Conservation (phyloP, 306 rosid species). For the Dryas alaskensis region DNA sequence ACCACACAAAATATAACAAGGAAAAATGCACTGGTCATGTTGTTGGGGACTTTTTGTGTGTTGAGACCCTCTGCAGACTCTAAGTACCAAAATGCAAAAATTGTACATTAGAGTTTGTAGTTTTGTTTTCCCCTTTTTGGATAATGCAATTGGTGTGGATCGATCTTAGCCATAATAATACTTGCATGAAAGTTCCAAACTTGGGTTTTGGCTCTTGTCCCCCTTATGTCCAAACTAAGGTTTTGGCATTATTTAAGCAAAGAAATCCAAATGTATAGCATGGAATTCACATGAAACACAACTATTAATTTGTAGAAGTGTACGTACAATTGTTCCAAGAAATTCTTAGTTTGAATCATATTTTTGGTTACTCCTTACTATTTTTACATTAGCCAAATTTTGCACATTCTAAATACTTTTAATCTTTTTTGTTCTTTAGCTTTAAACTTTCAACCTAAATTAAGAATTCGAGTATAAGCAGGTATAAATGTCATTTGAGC, state of each 20-base stretch:
- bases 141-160: not conserved
- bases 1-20: not conserved
- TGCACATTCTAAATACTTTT: too few species aligned
- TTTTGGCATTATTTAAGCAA: not conserved
- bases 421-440: too few species aligned
- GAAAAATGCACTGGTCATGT: not conserved
- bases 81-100: too few species aligned
- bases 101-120: not conserved
- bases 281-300: not conserved
- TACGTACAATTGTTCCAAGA: not conserved
- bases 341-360: not conserved
- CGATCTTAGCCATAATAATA: not conserved
- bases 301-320: not conserved
- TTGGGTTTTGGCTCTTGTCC: not conserved
- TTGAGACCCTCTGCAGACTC: too few species aligned
- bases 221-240: not conserved
- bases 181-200: not conserved
- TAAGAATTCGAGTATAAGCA: too few species aligned
- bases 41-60: not conserved
- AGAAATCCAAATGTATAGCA: conserved; percentile 2
- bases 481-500: too few species aligned
- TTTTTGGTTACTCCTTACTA: not conserved
- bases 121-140: not conserved
- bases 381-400: not conserved
- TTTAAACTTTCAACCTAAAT: too few species aligned